Base-by-base conservation (phyloP, 257 asterid species). In the Solanum bulbocastanum region DNA sequence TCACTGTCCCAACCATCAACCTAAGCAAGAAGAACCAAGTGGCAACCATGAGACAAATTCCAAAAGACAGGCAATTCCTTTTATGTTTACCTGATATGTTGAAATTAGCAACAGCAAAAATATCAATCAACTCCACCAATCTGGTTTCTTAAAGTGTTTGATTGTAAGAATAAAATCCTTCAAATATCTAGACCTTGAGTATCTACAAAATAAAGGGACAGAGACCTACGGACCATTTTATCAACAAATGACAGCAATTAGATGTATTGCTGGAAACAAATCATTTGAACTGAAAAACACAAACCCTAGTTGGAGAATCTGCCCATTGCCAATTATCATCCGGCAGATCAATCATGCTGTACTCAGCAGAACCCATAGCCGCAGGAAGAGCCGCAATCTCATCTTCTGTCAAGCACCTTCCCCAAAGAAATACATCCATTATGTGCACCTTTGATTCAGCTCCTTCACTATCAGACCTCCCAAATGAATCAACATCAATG, bases 1-100 rank as follows among this genome's bases (percentile, higher is more conserved):
- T 97, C 99, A 69, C 99, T 97, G 91, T 97, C 99, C 99, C 99
- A 97, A 90, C 95, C 99, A 91, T 97, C 99, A 84, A 95, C 98
- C 99, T 97, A 89, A 44, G 78, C 62, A 87, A 65, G 75, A 75
- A 35, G 84, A 81, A 78, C 27, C 81, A 86, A 88, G 83, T 73
- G 87, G 36, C 23, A 69, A 88, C 88, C 90, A 83, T 66, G 85
- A 44, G 85, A 75, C 49, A 81, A 46, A 81, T 46, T 81, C 42
- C 85, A 79, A 79, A 79, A 30, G 85, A 79, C 16, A 79, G 33
- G 40, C 39, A 44, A 79, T 25, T 44, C 36, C 84, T 44, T 79
- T 79, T 14, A 79, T 40, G 65, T 79, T 79, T 79, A 15, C 37
- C 37, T 25, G 39, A 79, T 42, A 42, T 14, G n/a, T 42, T 27